phyloP scores from a whole-genome alignment of 1,284 basidiomycete species.

The Sphagnurus paluster region DNA sequence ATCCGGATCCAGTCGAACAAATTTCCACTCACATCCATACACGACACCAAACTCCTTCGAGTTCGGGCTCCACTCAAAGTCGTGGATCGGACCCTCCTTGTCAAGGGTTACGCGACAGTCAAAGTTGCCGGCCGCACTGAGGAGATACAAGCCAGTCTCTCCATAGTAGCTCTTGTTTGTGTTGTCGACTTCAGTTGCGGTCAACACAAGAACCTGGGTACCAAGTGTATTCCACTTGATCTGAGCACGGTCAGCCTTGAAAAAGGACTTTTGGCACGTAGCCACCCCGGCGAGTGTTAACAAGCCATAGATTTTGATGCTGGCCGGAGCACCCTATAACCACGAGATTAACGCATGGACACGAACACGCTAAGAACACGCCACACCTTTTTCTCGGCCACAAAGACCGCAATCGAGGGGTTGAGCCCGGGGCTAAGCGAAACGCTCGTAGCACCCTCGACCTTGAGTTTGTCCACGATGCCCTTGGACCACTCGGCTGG shows the following conservation, averaged over 20 bases:
- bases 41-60: conserved; percentile 96
- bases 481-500: conserved; percentile 80
- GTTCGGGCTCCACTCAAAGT: conserved; percentile 97
- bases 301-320: conserved; percentile 83
- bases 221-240: conserved; percentile 98
- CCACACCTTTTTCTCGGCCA: conserved; percentile 88
- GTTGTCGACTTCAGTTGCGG: conserved; percentile 96
- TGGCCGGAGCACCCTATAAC: conserved; percentile 83
- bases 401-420: conserved; percentile 85
- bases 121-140: conserved; percentile 94
- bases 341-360: conserved; percentile 3
- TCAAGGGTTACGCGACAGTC: conserved; percentile 92
- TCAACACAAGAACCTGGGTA: conserved; percentile 83
- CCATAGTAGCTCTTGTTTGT: conserved; percentile 98
- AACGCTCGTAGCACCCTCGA: conserved; percentile 80
- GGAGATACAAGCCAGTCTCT: conserved; percentile 92
- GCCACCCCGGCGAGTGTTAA: conserved; percentile 59
- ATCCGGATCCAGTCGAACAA: not conserved
- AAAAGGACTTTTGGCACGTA: conserved; percentile 88
- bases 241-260: conserved; percentile 91
- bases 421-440: conserved; percentile 82
- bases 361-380: not conserved
- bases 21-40: conserved; percentile 80
- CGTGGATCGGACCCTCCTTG: conserved; percentile 97
- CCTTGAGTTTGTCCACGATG: conserved; percentile 77